Conservation (phyloP, 371 early-diverging fungal species). For the Lichtheimia ramosa region DNA sequence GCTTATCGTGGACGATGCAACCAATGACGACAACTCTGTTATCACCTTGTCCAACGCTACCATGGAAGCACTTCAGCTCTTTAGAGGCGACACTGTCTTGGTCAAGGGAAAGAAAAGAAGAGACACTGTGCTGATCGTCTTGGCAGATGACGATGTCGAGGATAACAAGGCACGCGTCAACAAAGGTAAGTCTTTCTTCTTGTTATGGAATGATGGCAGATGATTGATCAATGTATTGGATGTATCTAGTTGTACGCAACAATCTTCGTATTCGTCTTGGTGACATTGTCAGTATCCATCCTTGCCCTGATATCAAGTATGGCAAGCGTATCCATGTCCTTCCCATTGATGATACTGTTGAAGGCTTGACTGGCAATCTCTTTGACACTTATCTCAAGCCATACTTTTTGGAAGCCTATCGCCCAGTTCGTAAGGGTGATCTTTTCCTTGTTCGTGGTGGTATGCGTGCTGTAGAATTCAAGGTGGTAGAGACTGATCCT, state of each 20-base stretch:
- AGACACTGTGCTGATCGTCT: slow-evolving; percentile 95
- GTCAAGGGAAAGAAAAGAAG: slow-evolving; percentile 99
- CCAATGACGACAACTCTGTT: slow-evolving; percentile 96
- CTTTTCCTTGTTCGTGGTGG: slow-evolving; percentile 95
- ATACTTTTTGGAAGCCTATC: slow-evolving; percentile 95
- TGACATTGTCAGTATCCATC: slow-evolving; percentile 97
- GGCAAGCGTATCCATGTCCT: slow-evolving; percentile 95
- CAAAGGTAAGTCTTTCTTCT: slow-evolving; percentile 61
- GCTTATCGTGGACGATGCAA: slow-evolving; percentile 96
- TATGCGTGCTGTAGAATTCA: slow-evolving; percentile 99
- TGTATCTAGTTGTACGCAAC: slow-evolving; percentile 80
- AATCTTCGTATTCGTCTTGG: slow-evolving; percentile 98
- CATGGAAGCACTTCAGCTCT: slow-evolving; percentile 90
- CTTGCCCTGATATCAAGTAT: slow-evolving; percentile 94
- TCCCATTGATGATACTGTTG: slow-evolving; percentile 98
- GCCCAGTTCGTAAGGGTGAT: slow-evolving; percentile 96
- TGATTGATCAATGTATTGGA: neutral
- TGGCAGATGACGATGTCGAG: slow-evolving; percentile 91
- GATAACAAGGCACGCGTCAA: slow-evolving; percentile 94
- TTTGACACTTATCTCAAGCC: slow-evolving; percentile 98
- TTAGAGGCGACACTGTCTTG: slow-evolving; percentile 94
- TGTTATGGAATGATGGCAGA: neutral
- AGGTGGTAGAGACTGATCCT: slow-evolving; percentile 97
- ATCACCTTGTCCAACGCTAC: slow-evolving; percentile 88
- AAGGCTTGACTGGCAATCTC: slow-evolving; percentile 95